These are phyloP conservation scores for Gonapodya prolifera DNA, from an alignment of 192 early-diverging fungal species.

Conservation along the genomic window DNA sequence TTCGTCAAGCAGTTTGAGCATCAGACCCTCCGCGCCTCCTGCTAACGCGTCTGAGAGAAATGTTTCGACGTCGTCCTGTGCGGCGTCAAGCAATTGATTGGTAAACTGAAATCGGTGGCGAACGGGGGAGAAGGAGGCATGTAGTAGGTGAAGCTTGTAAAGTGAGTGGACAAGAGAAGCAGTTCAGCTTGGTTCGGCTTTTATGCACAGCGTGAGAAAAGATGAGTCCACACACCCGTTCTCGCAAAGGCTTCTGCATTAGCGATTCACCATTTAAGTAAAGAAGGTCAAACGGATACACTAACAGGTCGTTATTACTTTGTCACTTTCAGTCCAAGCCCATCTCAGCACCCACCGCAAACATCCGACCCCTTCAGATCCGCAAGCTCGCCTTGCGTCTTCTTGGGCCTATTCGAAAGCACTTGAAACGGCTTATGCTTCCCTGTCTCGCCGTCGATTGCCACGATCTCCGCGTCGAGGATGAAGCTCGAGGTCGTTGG, in stretches of 20 bases:
- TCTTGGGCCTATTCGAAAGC: background rate
- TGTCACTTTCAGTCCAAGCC: background rate
- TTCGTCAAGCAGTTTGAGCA: slow-evolving; percentile 5
- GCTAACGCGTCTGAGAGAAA: background rate
- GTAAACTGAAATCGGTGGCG: background rate
- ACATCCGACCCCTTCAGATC: background rate
- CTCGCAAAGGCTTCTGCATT: background rate
- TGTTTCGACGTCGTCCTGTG: background rate
- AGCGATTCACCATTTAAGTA: background rate
- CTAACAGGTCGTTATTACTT: background rate
- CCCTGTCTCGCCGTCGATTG: background rate
- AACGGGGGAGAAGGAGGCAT: background rate
- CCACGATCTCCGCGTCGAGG: slow-evolving; percentile 1
- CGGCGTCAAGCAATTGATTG: background rate
- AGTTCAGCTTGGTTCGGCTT: background rate
- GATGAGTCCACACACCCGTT: background rate
- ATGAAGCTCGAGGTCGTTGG: background rate
- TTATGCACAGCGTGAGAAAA: background rate
- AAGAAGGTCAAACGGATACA: slow-evolving; percentile 1
- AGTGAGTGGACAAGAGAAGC: background rate
- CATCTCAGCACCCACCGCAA: background rate
- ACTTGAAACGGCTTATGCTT: background rate
- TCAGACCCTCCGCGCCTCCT: slow-evolving; percentile 2
- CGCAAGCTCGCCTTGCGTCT: background rate
- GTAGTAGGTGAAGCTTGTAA: background rate